These are phyloP conservation scores for Penicillium cosmopolitanum DNA, from an alignment of 495 filamentous ascomycete genomes.

Conservation along the genomic window DNA sequence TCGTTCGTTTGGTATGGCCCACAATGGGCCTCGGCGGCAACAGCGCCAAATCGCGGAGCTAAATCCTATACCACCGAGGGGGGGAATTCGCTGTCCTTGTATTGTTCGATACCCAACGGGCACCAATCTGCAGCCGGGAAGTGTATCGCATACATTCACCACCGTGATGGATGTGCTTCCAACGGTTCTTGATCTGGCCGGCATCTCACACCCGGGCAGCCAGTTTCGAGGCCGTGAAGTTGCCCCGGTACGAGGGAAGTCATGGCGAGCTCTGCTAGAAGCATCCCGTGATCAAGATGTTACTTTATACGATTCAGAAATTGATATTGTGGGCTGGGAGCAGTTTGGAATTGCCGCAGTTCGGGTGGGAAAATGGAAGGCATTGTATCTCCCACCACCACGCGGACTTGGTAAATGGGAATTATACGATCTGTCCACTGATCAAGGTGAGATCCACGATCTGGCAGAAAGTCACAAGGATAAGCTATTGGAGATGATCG, in stretches of 20 bases:
- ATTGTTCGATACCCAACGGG: conserved; percentile 7
- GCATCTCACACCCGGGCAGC: conserved; percentile 50
- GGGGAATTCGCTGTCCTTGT: conserved; percentile 49
- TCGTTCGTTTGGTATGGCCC: conserved; percentile 65
- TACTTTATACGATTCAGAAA: conserved; percentile 25
- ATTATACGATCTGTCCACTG: conserved; percentile 25
- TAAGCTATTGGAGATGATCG: conserved; percentile 24
- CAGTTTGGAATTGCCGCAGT: conserved; percentile 25
- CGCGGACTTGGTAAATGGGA: conserved; percentile 28
- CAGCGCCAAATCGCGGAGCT: conserved; percentile 50
- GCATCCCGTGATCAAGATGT: not conserved
- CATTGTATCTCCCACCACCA: conserved; percentile 22
- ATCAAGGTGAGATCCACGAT: conserved; percentile 47
- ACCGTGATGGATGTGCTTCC: conserved; percentile 58
- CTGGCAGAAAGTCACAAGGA: conserved; percentile 55
- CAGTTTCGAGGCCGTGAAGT: conserved; percentile 49
- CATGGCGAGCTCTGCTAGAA: conserved; percentile 6
- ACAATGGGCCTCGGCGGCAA: conserved; percentile 57
- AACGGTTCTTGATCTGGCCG: conserved; percentile 54
- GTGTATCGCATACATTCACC: conserved; percentile 34
- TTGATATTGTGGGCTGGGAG: conserved; percentile 29
- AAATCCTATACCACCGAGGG: conserved; percentile 56
- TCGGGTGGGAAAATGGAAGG: conserved; percentile 30
- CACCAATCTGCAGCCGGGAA: conserved; percentile 24
- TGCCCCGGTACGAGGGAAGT: conserved; percentile 51